A percentile compares a stretch with the other conserved stretches of the same genome.
These are phyloP conservation scores for Hymenoscyphus linearis DNA, from an alignment of 2,329 filamentous ascomycete genomes.

Conservation along the genomic window DNA sequence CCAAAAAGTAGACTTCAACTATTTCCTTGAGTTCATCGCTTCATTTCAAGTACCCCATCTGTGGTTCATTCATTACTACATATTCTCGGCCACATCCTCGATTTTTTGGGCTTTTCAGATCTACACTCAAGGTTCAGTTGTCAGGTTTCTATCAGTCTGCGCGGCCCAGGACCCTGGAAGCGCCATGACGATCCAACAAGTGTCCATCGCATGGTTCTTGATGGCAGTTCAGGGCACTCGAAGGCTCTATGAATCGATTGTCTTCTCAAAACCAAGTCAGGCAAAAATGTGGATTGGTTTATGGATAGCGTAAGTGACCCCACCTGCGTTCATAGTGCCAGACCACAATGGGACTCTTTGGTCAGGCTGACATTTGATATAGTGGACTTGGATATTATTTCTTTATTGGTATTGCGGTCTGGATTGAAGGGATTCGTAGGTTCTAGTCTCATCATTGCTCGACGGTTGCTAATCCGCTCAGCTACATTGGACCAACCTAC, in stretches of 20 bases:
- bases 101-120: constrained; percentile 70
- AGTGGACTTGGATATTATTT: constrained; percentile 70
- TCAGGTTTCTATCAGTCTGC: constrained; percentile 43
- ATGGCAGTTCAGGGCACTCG: constrained; percentile 71
- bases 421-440: constrained; percentile 76
- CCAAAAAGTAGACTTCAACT: constrained; percentile 1
- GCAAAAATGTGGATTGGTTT: constrained; percentile 83
- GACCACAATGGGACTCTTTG: neutral
- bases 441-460: constrained; percentile 8
- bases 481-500: constrained; percentile 15
- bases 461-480: constrained; percentile 20
- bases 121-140: constrained; percentile 45
- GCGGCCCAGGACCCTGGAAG: constrained; percentile 21
- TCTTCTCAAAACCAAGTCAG: constrained; percentile 55
- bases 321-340: neutral
- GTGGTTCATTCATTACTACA: constrained; percentile 88
- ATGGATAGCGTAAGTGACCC: constrained; percentile 54
- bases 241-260: constrained; percentile 69
- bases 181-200: constrained; percentile 57
- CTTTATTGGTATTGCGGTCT: constrained; percentile 67
- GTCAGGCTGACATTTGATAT: neutral
- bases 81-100: constrained; percentile 63
- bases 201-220: constrained; percentile 62
- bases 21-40: constrained; percentile 18
- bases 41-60: constrained; percentile 64